Conservation (phyloP, 2,329 filamentous ascomycete genomes). For the Drechslerella coelobrocha region DNA sequence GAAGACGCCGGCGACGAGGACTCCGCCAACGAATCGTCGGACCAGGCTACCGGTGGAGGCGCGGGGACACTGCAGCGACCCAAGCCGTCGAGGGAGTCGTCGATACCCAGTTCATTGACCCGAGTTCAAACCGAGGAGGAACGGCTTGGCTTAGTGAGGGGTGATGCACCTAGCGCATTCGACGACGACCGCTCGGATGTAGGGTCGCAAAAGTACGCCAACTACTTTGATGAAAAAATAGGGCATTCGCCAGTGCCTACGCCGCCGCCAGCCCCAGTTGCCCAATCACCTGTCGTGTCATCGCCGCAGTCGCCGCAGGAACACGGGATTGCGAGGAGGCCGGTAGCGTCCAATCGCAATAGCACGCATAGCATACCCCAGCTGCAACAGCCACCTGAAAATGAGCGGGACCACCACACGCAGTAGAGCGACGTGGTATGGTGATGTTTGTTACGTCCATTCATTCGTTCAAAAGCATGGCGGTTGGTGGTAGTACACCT, state of each 20-base stretch:
- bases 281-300: not conserved
- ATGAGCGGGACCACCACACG: slow-evolving; percentile 18
- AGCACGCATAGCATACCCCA: slow-evolving; percentile 35
- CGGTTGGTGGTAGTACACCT: too few relatives aligned
- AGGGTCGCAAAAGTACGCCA: slow-evolving; percentile 12
- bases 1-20: slow-evolving; percentile 50
- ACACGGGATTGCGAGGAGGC: slow-evolving; percentile 21
- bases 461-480: slow-evolving; percentile 21
- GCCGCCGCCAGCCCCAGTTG: not conserved
- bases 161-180: slow-evolving; percentile 61
- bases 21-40: slow-evolving; percentile 47
- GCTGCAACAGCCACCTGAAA: slow-evolving; percentile 6
- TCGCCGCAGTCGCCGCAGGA: slow-evolving; percentile 9
- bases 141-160: slow-evolving; percentile 79
- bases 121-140: slow-evolving; percentile 76
- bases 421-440: slow-evolving; percentile 1
- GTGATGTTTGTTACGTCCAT: slow-evolving; percentile 1
- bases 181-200: slow-evolving; percentile 32
- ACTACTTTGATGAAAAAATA: slow-evolving; percentile 40
- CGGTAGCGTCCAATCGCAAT: slow-evolving; percentile 21
- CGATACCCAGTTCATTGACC: slow-evolving; percentile 37
- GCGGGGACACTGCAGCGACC: slow-evolving; percentile 50
- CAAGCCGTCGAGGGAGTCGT: slow-evolving; percentile 43
- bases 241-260: slow-evolving; percentile 14
- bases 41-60: slow-evolving; percentile 49